Base-by-base conservation (phyloP, 257 asterid genomes). In the Gentiana straminea region DNA sequence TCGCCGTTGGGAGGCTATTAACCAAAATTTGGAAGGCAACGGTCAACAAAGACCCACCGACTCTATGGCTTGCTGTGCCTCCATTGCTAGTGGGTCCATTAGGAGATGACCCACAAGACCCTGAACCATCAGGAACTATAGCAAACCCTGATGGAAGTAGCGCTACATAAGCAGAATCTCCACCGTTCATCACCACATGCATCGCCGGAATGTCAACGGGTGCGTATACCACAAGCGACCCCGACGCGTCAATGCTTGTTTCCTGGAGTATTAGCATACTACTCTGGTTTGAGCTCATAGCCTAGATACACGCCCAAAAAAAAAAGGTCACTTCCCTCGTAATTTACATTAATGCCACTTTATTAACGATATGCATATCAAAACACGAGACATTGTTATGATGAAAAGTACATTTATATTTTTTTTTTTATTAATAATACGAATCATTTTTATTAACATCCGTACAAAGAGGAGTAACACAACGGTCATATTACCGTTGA, bases 201-300 rank as follows among this genome's bases (percentile, higher is more conserved):
- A 89, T 82, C 8, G 94, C 93, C 15, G 94, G 97, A 15, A 89
- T 86, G 68, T 89, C 97, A n/a, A 89, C 95, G 7, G 97, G 96
- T 57, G 97, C 97, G 81, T 89, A 89, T 38, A 89, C 97, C 12
- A 85, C 94, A 62, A 82, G 93, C 71, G 96, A 80, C 12, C 94
- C 95, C 10, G 95, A 76, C 39, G 88, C 77, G 77, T 84, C 95
- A 55, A 76, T 77, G 78, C 94, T 75, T 0, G 97, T 88, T 67
- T 88, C 97, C 69, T 88, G 94, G 8, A 88, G 94, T 58, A 88
- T 84, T 61, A 88, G 70, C 94, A 88, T 88, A 68, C 88, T 84
- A 65, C 88, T 84, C 72, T 88, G 97, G 74, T 77, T 82, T 1
- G 88, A 10, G 70, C 76, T 84, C 76, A 77, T 71, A 2, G 89